A percentile compares a stretch with the other conserved stretches of the same genome.
Conservation (phyloP, 768 basidiomycete species). For the Lyophyllum decastes region DNA sequence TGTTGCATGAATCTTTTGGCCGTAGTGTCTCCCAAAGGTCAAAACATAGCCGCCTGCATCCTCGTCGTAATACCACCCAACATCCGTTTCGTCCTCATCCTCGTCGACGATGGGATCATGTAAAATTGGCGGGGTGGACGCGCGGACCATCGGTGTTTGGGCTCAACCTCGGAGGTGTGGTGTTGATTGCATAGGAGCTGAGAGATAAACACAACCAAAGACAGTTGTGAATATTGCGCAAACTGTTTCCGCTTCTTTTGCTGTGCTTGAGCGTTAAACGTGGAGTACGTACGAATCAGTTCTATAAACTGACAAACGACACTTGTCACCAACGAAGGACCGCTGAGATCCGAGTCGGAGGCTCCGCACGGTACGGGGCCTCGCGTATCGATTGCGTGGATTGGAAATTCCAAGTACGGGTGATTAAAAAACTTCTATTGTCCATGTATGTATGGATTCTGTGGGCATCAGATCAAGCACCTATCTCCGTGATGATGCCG, state of each 20-base stretch:
- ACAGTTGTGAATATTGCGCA: no score
- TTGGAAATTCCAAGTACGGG: not conserved
- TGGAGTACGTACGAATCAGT: no score
- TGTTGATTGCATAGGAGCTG: no score
- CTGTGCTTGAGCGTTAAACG: no score
- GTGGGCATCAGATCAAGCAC: not conserved
- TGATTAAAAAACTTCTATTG: not conserved
- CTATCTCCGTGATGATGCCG: not conserved
- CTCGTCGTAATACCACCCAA: constrained; percentile 4
- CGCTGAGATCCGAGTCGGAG: no score
- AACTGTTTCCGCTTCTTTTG: no score
- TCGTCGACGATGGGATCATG: not conserved
- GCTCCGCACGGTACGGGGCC: no score
- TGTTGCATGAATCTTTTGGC: constrained; percentile 5
- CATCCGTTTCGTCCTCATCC: not conserved
- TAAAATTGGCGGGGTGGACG: not conserved
- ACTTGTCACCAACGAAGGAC: no score
- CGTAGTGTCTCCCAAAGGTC: constrained; percentile 4
- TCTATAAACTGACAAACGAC: no score
- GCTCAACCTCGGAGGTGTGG: not conserved
- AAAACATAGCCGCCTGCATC: constrained; percentile 4
- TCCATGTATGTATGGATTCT: not conserved
- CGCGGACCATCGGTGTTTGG: not conserved
- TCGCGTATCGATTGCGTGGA: no score
- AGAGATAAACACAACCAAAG: not conserved